phyloP scores from a whole-genome alignment of 2,329 filamentous ascomycete genomes.

The Aspergillus niger region DNA sequence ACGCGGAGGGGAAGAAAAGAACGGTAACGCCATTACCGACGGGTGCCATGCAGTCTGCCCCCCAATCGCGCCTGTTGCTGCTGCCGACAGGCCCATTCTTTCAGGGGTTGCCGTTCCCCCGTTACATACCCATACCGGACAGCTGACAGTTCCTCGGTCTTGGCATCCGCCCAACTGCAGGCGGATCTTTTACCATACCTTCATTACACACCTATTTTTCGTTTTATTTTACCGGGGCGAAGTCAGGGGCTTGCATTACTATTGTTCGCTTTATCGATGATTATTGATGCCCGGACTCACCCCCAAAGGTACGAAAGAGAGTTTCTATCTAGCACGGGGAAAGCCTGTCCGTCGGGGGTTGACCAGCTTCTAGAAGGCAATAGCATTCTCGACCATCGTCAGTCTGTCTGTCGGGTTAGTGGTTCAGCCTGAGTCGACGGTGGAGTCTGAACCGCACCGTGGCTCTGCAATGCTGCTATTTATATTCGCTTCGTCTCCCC shows the following conservation, averaged over 20 bases:
- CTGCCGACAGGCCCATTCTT: not conserved
- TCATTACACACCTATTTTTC: not conserved
- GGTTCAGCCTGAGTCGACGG: constrained; percentile 1
- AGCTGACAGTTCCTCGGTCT: constrained; percentile 1
- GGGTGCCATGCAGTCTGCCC: not conserved
- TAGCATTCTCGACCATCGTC: not conserved
- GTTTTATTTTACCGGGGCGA: not conserved
- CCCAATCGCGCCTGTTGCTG: not conserved
- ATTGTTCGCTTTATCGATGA: constrained; percentile 2
- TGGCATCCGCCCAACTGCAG: not conserved
- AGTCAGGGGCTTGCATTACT: constrained; percentile 1
- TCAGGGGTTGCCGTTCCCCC: constrained; percentile 5
- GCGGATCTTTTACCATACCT: not conserved
- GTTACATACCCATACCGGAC: constrained; percentile 2
- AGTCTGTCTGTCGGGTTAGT: not conserved
- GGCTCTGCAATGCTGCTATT: constrained; percentile 5
- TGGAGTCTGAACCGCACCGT: constrained; percentile 6
- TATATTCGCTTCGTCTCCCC: not conserved
- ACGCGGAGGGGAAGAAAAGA: constrained; percentile 10
- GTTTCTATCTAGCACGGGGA: not conserved
- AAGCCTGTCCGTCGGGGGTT: not conserved
- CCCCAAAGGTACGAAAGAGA: too few relatives aligned
- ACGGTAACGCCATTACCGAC: constrained; percentile 9
- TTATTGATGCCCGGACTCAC: not conserved
- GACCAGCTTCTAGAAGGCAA: constrained; percentile 1